Conservation (phyloP, 306 rosid species). For the Pueraria montana region DNA sequence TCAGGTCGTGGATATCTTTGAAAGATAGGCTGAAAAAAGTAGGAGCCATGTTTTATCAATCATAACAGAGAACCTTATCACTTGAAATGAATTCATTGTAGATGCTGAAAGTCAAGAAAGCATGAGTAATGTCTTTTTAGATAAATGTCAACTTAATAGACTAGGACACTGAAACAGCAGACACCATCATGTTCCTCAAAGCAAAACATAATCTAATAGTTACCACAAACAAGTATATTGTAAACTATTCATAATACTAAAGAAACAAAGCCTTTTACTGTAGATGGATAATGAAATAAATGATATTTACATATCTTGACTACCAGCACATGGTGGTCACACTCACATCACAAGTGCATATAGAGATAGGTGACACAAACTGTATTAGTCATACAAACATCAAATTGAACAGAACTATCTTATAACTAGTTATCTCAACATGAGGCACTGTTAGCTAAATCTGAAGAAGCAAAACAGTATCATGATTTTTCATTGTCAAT, state of each 20-base stretch:
- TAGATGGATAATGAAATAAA: conserved; percentile 30
- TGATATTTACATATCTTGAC: conserved; percentile 12
- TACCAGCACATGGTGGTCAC: conserved; percentile 16
- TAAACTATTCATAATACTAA: conserved; percentile 43
- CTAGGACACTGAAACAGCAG: conserved; percentile 36
- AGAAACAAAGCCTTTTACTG: conserved; percentile 35
- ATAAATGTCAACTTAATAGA: conserved; percentile 38
- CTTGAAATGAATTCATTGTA: conserved; percentile 40
- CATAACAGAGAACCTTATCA: conserved; percentile 47
- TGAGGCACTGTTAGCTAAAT: conserved; percentile 33
- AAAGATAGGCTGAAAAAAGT: conserved; percentile 89
- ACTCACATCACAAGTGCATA: conserved; percentile 29
- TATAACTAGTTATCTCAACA: conserved; percentile 24
- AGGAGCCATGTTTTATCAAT: conserved; percentile 53
- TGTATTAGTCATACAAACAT: conserved; percentile 41
- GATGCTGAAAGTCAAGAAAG: conserved; percentile 47
- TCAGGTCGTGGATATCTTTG: conserved; percentile 99
- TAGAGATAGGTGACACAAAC: conserved; percentile 26
- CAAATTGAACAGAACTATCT: conserved; percentile 36
- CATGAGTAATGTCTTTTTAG: conserved; percentile 26
- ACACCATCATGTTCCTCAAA: conserved; percentile 39
- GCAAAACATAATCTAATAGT: conserved; percentile 37
- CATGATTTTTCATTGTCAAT: conserved; percentile 38
- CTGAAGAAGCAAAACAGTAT: conserved; percentile 42
- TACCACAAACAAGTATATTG: conserved; percentile 47